phyloP scores from a whole-genome alignment of 768 basidiomycete species.

The Neoboletus magnificus region DNA sequence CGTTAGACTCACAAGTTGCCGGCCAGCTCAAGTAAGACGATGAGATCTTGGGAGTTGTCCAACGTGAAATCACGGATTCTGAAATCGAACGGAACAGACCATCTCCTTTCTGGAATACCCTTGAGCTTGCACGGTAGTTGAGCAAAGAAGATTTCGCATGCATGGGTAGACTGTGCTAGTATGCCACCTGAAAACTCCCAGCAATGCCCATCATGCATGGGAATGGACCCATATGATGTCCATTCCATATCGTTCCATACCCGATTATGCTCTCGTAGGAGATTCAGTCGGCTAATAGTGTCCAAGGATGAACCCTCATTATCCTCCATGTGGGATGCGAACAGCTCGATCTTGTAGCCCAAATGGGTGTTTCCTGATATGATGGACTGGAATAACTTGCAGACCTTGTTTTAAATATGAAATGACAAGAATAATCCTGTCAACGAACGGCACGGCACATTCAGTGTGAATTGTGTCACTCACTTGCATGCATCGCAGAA shows the following conservation, averaged over 20 bases:
- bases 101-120: slow-evolving; percentile 24
- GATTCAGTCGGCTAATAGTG: slow-evolving; percentile 19
- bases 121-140: slow-evolving; percentile 33
- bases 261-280: slow-evolving; percentile 26
- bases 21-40: slow-evolving; percentile 28
- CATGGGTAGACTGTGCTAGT: slow-evolving; percentile 26
- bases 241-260: slow-evolving; percentile 30
- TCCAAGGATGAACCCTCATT: slow-evolving; percentile 18
- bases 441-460: background rate
- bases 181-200: slow-evolving; percentile 39
- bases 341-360: slow-evolving; percentile 32
- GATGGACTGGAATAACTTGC: slow-evolving; percentile 28
- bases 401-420: slow-evolving; percentile 22
- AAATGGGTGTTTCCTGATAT: slow-evolving; percentile 25
- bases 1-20: slow-evolving; percentile 19
- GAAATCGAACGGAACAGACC: slow-evolving; percentile 29
- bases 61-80: slow-evolving; percentile 35
- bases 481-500: slow-evolving; percentile 29
- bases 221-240: slow-evolving; percentile 9
- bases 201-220: slow-evolving; percentile 16
- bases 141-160: slow-evolving; percentile 19
- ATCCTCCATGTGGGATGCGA: slow-evolving; percentile 28
- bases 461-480: background rate
- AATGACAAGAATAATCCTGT: background rate
- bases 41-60: slow-evolving; percentile 36